These are phyloP conservation scores for Nicotiana benthamiana DNA, from an alignment of 257 asterid genomes.

Conservation along the genomic window DNA sequence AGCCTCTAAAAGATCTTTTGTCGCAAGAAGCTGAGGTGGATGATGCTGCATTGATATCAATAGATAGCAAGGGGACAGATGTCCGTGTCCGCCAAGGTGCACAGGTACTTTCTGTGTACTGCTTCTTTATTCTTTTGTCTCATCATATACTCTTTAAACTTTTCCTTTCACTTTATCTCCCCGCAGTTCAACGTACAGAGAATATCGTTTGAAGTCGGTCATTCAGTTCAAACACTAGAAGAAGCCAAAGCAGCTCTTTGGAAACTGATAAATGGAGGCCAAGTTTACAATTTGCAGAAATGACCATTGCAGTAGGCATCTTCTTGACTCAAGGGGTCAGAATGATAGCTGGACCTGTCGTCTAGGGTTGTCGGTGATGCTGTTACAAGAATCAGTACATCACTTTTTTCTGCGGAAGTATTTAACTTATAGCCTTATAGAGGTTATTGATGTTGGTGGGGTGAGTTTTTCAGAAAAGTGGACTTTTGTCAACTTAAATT, in stretches of 20 bases:
- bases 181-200: conserved; percentile 72
- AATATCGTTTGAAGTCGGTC: conserved; percentile 70
- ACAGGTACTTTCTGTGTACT: conserved; percentile 38
- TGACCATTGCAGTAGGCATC: conserved; percentile 12
- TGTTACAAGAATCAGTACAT: neutral
- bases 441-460: neutral
- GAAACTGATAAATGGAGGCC: conserved; percentile 52
- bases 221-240: conserved; percentile 63
- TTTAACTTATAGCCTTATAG: neutral
- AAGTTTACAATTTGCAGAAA: conserved; percentile 44
- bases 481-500: neutral
- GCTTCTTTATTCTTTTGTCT: neutral
- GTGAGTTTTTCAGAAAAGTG: neutral
- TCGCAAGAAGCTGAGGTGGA: conserved; percentile 79
- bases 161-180: neutral
- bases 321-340: neutral
- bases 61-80: conserved; percentile 82
- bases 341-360: neutral
- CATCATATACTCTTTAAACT: neutral
- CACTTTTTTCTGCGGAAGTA: neutral
- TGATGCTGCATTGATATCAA: conserved; percentile 91
- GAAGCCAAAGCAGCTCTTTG: conserved; percentile 81
- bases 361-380: neutral
- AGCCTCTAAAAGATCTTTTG: conserved; percentile 75
- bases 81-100: conserved; percentile 93